Evolutionary conservation across 345 rosid genomes (phyloP).

Genomic region (Sapria himalayana): DNA sequence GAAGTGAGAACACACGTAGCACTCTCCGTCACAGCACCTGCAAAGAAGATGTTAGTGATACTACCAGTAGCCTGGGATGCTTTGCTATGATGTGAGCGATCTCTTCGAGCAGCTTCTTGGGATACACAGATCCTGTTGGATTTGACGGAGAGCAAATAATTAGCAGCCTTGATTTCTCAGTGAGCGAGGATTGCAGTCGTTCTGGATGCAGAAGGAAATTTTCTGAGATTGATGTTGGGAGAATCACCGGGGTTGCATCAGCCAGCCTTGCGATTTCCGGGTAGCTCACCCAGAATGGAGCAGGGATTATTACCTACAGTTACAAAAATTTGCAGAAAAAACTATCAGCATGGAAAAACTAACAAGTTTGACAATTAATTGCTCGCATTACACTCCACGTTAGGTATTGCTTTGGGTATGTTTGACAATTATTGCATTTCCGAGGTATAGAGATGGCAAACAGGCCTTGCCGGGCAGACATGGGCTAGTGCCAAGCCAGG

Average conservation of each 20-base stretch:
- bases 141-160: conserved; percentile 91
- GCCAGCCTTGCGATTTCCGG: conserved; percentile 90
- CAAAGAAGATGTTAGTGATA: too few species aligned
- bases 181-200: conserved; percentile 47
- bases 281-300: conserved; percentile 96
- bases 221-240: conserved; percentile 66
- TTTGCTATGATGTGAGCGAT: conserved; percentile 68
- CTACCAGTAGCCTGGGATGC: conserved; percentile 94
- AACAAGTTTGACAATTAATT: too few species aligned
- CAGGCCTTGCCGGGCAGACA: neutral
- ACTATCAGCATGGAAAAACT: too few species aligned
- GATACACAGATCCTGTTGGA: conserved; percentile 97
- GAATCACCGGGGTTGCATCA: conserved; percentile 80
- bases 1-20: too few species aligned
- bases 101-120: conserved; percentile 70
- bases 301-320: conserved; percentile 78
- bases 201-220: conserved; percentile 78
- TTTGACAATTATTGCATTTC: neutral
- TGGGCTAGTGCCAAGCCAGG: neutral
- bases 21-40: too few species aligned
- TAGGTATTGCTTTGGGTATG: too few species aligned
- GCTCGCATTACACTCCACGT: too few species aligned
- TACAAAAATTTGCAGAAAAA: too few species aligned
- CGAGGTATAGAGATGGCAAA: neutral
- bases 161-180: conserved; percentile 67